Evolutionary conservation across 768 basidiomycete species (phyloP).

Genomic region (Tulasnella sp.): DNA sequence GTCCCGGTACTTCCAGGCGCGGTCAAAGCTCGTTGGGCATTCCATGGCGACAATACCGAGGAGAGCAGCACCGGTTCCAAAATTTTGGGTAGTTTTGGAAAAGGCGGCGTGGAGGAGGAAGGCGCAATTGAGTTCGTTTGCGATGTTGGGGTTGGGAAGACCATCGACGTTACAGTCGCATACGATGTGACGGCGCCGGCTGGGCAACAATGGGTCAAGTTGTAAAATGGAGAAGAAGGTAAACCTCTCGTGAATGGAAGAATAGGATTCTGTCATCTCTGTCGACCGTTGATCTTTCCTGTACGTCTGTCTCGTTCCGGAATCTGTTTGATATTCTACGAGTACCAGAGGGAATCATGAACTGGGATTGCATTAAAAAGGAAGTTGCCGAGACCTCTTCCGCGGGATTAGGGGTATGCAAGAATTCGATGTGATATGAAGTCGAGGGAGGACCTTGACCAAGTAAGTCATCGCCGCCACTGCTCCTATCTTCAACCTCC

Average conservation of each 20-base stretch:
- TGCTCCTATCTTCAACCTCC: neutral
- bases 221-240: neutral
- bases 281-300: too few relatives aligned
- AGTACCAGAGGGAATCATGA: too few relatives aligned
- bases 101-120: constrained; percentile 25
- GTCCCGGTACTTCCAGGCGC: constrained; percentile 37
- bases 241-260: too few relatives aligned
- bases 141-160: constrained; percentile 38
- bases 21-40: constrained; percentile 22
- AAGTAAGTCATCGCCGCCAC: neutral
- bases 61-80: constrained; percentile 37
- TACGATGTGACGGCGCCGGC: constrained; percentile 47
- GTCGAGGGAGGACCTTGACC: too few relatives aligned
- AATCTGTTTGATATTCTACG: too few relatives aligned
- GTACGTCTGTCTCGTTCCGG: neutral
- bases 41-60: constrained; percentile 32
- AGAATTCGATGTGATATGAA: too few relatives aligned
- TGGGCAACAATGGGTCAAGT: constrained; percentile 24
- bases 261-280: too few relatives aligned
- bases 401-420: too few relatives aligned
- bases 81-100: constrained; percentile 39
- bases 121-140: constrained; percentile 51
- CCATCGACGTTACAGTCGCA: constrained; percentile 39
- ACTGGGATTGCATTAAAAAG: too few relatives aligned
- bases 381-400: too few relatives aligned